These are phyloP conservation scores for Podaxis sp. DNA, from an alignment of 768 basidiomycete genomes.

Conservation along the genomic window DNA sequence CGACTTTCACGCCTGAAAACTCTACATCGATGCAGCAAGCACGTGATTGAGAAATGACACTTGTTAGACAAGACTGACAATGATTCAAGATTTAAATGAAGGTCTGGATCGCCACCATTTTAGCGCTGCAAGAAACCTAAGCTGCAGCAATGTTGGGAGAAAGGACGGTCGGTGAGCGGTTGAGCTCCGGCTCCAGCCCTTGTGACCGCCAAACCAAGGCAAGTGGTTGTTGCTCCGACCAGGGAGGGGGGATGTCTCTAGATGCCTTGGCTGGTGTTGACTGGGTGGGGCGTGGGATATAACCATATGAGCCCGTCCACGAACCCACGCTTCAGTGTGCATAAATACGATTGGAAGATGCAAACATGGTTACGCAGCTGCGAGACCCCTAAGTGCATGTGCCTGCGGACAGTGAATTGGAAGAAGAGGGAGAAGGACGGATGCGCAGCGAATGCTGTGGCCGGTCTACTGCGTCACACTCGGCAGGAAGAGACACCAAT, in stretches of 20 bases:
- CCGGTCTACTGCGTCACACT: neutral
- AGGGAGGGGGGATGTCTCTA: no score
- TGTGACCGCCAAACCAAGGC: no score
- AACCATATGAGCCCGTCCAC: neutral
- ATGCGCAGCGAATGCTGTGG: neutral
- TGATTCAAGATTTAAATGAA: neutral
- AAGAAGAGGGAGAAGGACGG: neutral
- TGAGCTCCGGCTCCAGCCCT: no score
- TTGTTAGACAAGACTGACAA: neutral
- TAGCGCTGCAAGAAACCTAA: neutral
- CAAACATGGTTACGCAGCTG: neutral
- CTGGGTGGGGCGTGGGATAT: neutral
- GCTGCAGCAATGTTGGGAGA: no score
- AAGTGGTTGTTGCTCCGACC: no score
- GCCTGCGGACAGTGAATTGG: neutral
- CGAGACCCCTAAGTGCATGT: neutral
- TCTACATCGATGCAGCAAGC: neutral
- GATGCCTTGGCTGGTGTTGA: neutral
- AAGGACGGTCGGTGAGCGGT: no score
- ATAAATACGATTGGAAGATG: neutral
- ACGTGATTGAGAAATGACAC: neutral
- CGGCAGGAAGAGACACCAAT: constrained; percentile 4
- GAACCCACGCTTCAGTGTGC: neutral
- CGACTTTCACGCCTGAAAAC: neutral
- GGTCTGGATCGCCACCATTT: neutral